These are phyloP conservation scores for Heliocybe sulcata DNA, from an alignment of 1,284 basidiomycete species.

Conservation along the genomic window DNA sequence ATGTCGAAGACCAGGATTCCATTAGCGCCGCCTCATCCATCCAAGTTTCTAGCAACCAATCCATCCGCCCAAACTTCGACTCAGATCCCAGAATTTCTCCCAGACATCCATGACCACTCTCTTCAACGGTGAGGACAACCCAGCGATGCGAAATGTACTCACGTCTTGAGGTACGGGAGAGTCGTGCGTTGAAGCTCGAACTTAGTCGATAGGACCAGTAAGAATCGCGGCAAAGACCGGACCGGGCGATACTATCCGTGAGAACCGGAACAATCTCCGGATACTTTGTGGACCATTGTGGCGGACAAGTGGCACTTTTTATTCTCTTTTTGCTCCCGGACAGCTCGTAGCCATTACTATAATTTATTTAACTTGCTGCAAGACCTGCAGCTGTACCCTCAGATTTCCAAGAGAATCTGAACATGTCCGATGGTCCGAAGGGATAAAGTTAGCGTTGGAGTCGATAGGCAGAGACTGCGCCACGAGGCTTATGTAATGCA, in stretches of 20 bases:
- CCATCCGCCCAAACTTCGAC: background rate
- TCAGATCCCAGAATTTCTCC: constrained; percentile 1
- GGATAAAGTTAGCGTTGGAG: background rate
- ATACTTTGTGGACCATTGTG: too few relatives aligned
- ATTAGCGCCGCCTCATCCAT: background rate
- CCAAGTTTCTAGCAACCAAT: background rate
- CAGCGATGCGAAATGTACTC: constrained; percentile 19
- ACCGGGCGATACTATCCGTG: too few relatives aligned
- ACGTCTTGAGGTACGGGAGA: constrained; percentile 25
- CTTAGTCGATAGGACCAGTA: too few relatives aligned
- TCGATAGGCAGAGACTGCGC: background rate
- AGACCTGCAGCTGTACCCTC: background rate
- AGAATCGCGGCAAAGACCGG: too few relatives aligned
- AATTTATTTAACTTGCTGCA: too few relatives aligned
- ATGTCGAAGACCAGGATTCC: background rate
- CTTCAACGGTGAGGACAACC: background rate
- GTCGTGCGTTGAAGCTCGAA: background rate
- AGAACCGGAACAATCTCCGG: too few relatives aligned
- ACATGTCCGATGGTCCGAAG: background rate
- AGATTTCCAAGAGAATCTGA: background rate
- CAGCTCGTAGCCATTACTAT: too few relatives aligned
- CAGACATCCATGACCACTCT: background rate
- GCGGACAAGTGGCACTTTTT: too few relatives aligned
- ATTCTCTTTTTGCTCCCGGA: too few relatives aligned
- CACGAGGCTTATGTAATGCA: background rate